Evolutionary conservation across 176 grass and related monocot genomes (phyloP).

Genomic region (Carex littledalei): DNA sequence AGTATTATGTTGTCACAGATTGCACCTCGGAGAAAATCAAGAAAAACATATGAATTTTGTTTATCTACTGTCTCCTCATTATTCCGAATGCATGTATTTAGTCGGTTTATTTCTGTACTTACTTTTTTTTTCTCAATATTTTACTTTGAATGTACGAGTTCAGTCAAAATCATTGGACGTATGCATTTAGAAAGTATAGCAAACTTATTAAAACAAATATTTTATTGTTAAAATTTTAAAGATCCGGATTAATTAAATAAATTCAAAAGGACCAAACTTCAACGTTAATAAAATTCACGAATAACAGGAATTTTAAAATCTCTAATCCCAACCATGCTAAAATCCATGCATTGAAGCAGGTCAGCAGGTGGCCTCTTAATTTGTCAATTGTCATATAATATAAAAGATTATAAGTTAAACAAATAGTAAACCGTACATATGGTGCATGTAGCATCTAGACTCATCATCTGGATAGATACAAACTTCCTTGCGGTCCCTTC

Average conservation of each 20-base stretch:
- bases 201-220: too few relatives aligned
- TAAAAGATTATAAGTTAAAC: background rate
- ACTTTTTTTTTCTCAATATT: too few relatives aligned
- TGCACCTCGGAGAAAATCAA: background rate
- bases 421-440: background rate
- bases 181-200: too few relatives aligned
- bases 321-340: constrained; percentile 4
- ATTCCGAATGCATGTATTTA: too few relatives aligned
- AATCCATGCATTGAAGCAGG: constrained; percentile 7
- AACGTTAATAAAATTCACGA: background rate
- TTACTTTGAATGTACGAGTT: too few relatives aligned
- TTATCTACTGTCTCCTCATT: too few relatives aligned
- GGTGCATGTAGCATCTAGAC: constrained; percentile 7
- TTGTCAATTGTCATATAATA: constrained; percentile 1
- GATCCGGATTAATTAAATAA: too few relatives aligned
- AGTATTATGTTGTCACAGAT: background rate
- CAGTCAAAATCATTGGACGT: too few relatives aligned
- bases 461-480: background rate
- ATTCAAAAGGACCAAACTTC: background rate
- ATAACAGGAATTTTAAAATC: background rate
- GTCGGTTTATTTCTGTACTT: too few relatives aligned
- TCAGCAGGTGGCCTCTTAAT: constrained; percentile 2
- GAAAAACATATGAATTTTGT: background rate
- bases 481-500: background rate
- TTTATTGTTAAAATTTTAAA: too few relatives aligned